A percentile compares a stretch with the other conserved stretches of the same genome.
These are phyloP conservation scores for Penicillium macrosclerotiorum DNA, from an alignment of 495 filamentous ascomycete genomes.

Conservation along the genomic window DNA sequence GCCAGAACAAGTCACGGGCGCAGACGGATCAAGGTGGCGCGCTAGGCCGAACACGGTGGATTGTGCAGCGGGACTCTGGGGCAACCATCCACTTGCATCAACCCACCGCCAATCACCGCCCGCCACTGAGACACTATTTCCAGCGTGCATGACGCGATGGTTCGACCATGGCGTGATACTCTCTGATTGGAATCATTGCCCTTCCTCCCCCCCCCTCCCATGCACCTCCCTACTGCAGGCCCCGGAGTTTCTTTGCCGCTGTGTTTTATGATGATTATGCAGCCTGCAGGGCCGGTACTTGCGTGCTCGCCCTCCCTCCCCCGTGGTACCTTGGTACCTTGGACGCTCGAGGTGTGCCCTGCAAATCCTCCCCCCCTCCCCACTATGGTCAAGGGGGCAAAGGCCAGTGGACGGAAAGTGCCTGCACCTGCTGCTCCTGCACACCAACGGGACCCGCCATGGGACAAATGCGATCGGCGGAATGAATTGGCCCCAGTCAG, in stretches of 20 bases:
- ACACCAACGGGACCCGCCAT: background rate
- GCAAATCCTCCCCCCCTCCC: no score
- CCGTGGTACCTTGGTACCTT: constrained; percentile 1
- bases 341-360: no score
- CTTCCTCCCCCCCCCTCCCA: no score
- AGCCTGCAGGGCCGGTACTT: background rate
- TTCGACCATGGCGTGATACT: constrained; percentile 31
- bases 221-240: constrained; percentile 26
- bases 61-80: constrained; percentile 31
- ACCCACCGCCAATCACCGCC: constrained; percentile 24
- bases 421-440: background rate
- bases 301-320: no score
- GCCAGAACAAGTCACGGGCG: constrained; percentile 17
- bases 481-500: constrained; percentile 3
- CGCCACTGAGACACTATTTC: constrained; percentile 30
- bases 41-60: constrained; percentile 27
- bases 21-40: constrained; percentile 36
- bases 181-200: constrained; percentile 23
- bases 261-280: constrained; percentile 10
- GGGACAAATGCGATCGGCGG: no score
- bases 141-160: constrained; percentile 41
- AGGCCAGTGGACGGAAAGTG: background rate
- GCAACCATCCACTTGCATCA: no score
- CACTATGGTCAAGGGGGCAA: no score
- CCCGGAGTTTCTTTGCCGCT: constrained; percentile 20